A percentile compares a stretch with the other conserved stretches of the same genome.
Conservation (phyloP, 164 flowering plant species). For the Tetrastigma voinierianum region DNA sequence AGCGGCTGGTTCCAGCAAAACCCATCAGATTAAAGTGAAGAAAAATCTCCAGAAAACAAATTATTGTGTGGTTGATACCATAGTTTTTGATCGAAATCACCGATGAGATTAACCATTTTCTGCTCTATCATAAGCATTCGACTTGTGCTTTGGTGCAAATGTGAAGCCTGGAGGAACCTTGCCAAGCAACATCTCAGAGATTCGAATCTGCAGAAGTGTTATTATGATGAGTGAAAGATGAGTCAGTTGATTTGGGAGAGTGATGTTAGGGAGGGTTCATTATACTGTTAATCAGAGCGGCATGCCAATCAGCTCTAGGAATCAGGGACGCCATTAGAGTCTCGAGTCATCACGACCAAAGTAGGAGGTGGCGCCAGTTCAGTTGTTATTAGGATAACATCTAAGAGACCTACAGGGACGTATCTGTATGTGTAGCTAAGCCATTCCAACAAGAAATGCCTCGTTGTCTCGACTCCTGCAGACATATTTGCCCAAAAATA, state of each 20-base stretch:
- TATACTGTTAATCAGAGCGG: not conserved
- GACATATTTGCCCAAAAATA: not conserved
- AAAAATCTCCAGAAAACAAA: not conserved
- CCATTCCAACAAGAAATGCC: slow-evolving; percentile 96
- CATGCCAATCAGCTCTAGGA: slow-evolving; percentile 94
- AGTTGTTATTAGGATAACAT: slow-evolving; percentile 72
- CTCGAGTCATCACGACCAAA: slow-evolving; percentile 86
- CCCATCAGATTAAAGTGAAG: not conserved
- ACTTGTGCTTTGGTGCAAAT: slow-evolving; percentile 93
- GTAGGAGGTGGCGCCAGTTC: slow-evolving; percentile 95
- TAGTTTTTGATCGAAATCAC: too few relatives aligned
- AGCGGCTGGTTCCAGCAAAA: too few relatives aligned
- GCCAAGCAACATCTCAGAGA: slow-evolving; percentile 96
- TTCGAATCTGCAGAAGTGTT: slow-evolving; percentile 64
- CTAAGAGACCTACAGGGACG: slow-evolving; percentile 84
- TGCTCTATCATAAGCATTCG: slow-evolving; percentile 91
- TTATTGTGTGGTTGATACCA: not conserved
- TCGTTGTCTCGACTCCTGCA: slow-evolving; percentile 94
- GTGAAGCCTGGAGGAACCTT: slow-evolving; percentile 84
- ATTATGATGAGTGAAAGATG: not conserved
- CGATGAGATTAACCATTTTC: slow-evolving; percentile 79
- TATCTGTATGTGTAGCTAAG: slow-evolving; percentile 89
- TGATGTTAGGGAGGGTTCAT: not conserved
- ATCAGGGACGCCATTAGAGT: slow-evolving; percentile 94
- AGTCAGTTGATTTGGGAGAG: not conserved